phyloP scores from a whole-genome alignment of 2,329 filamentous ascomycete species.

The Dactylellina parvicollis region DNA sequence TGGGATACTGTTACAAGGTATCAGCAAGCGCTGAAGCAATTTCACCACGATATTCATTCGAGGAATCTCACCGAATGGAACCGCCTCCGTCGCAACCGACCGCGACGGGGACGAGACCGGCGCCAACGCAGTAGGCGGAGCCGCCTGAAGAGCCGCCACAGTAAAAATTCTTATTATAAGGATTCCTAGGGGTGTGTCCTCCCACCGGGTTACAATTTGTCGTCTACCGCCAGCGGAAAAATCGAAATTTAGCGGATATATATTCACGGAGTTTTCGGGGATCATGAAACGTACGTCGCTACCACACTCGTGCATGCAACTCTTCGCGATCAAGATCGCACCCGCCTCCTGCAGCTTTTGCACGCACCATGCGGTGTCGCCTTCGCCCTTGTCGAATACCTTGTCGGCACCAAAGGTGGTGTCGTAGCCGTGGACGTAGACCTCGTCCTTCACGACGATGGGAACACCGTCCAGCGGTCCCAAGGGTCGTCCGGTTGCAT shows the following conservation, averaged over 20 bases:
- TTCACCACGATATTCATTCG: neutral
- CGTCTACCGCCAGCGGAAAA: constrained; percentile 66
- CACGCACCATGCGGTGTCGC: constrained; percentile 75
- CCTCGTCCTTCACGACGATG: constrained; percentile 79
- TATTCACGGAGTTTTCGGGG: neutral
- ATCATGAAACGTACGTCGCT: constrained; percentile 62
- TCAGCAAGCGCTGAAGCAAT: neutral
- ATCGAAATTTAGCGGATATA: neutral
- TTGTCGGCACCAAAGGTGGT: constrained; percentile 72
- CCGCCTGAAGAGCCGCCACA: constrained; percentile 80
- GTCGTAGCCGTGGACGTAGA: constrained; percentile 77
- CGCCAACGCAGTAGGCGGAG: constrained; percentile 74
- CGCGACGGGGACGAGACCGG: constrained; percentile 76
- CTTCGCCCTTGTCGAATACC: constrained; percentile 60
- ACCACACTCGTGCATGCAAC: constrained; percentile 80
- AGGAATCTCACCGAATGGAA: constrained; percentile 68
- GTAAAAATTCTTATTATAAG: constrained; percentile 77
- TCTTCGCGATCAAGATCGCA: constrained; percentile 76
- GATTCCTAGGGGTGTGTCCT: constrained; percentile 77
- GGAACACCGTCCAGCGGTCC: constrained; percentile 77
- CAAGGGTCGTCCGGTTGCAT: constrained; percentile 62
- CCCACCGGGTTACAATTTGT: constrained; percentile 78
- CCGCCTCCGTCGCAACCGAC: constrained; percentile 79
- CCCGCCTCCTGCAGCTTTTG: constrained; percentile 76
- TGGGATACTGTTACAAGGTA: constrained; percentile 65